Base-by-base conservation (phyloP, 805 yeast species). In the Cyberlindnera japonica region DNA sequence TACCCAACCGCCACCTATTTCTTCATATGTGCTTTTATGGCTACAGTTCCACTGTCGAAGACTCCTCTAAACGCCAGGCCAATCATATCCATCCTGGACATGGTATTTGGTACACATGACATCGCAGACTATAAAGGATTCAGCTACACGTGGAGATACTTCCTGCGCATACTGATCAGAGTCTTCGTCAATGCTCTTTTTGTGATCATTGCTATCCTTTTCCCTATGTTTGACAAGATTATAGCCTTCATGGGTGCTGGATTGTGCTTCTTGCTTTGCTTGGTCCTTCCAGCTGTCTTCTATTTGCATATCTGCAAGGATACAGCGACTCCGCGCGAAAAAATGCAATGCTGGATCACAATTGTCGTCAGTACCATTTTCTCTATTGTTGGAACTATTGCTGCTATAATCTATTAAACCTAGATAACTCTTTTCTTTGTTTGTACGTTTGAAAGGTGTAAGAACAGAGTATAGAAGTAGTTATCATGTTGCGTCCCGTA, bases 1-100 rank as follows among this genome's bases (percentile, higher is more conserved):
- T 88, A 83, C 55, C 95, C 96, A 1, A 51, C 58, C 12, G 74
- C 77, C 59, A 69, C 83, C 1, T 72, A 73, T 38, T 67, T 79
- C 25, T 69, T 74, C 19, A 68, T 89, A 33, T 80, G 89, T 34
- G 70, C 73, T 0, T 64, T 84, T 29, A 83, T 88, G 74, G 84
- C 95, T n/a, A 50, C 87, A 6, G 75, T 89, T 18, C 95, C 96
- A 1, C 60, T 88, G 22, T 86, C 96, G 2, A 89, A 89, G 54
- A 74, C 88, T 1, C 95, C 96, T 1, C 69, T 88, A 29, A 82
- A 81, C 49, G 85, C 90, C 11, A 77, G 88, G 54, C 96, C 96
- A 0, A 79, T 89, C 21, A 75, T 85, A 23, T 71, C 90, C 1
- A 78, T 88, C 1, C 55, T 83, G 27, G 95, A 85, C 51, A 61